Evolutionary conservation across 306 rosid genomes (phyloP).

Genomic region (Oxytropis ochrocephala): DNA sequence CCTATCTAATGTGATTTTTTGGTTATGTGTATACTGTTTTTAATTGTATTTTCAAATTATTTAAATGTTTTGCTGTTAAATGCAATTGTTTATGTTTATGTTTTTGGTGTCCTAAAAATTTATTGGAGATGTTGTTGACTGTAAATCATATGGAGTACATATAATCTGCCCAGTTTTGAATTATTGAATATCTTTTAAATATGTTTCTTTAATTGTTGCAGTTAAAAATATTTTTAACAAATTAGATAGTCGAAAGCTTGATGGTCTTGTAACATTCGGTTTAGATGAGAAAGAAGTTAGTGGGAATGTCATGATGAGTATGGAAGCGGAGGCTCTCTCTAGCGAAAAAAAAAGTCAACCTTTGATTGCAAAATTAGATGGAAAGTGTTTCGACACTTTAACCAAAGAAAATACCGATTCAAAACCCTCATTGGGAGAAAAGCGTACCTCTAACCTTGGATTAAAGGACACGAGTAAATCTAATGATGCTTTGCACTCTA

Average conservation of each 20-base stretch:
- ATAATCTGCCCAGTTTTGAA: background rate
- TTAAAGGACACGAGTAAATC: conserved; percentile 2
- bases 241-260: conserved; percentile 42
- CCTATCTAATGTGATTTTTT: background rate
- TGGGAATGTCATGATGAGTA: conserved; percentile 18
- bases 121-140: background rate
- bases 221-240: conserved; percentile 63
- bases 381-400: conserved; percentile 15
- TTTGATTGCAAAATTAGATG: conserved; percentile 16
- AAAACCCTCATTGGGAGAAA: conserved; percentile 27
- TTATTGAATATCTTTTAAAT: conserved; percentile 23
- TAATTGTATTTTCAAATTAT: background rate
- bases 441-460: conserved; percentile 6
- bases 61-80: background rate
- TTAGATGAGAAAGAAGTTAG: conserved; percentile 34
- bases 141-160: conserved; percentile 1
- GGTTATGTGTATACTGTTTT: background rate
- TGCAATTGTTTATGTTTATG: background rate
- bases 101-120: background rate
- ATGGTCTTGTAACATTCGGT: conserved; percentile 28
- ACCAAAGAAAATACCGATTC: conserved; percentile 28
- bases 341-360: conserved; percentile 21
- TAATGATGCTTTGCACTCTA: background rate
- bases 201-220: conserved; percentile 52
- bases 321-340: conserved; percentile 27